phyloP scores from a whole-genome alignment of 768 basidiomycete species.

The Ephemerocybe angulata region DNA sequence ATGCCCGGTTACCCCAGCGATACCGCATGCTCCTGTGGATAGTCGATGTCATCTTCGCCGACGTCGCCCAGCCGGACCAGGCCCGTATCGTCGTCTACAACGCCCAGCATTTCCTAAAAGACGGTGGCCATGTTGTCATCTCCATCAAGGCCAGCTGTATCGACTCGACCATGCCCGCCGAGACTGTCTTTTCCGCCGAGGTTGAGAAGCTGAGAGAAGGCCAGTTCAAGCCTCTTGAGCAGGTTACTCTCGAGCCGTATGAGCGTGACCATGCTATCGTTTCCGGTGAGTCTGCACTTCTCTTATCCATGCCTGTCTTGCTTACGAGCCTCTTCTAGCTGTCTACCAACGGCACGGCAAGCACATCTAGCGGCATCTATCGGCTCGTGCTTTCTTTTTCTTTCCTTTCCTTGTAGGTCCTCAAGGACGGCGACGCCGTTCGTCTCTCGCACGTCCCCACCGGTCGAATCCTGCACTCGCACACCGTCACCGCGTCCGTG shows the following conservation, averaged over 20 bases:
- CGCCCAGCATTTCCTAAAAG: conserved; percentile 2
- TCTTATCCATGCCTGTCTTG: background rate
- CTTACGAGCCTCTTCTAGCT: conserved; percentile 12
- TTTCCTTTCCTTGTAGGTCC: background rate
- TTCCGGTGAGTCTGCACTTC: conserved; percentile 49
- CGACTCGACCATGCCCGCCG: conserved; percentile 91
- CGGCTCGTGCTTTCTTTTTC: background rate
- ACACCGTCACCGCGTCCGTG: conserved; percentile 81
- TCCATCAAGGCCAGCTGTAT: conserved; percentile 99
- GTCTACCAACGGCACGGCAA: conserved; percentile 23
- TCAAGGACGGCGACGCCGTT: no score
- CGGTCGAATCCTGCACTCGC: conserved; percentile 89
- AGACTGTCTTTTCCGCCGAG: conserved; percentile 85
- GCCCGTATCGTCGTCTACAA: conserved; percentile 82
- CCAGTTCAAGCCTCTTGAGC: conserved; percentile 91
- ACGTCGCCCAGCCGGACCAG: conserved; percentile 98
- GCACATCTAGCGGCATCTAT: conserved; percentile 9
- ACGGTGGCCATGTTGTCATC: conserved; percentile 88
- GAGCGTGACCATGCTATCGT: conserved; percentile 92
- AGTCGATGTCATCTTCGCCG: conserved; percentile 97
- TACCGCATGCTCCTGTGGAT: conserved; percentile 96
- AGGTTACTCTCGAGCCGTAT: conserved; percentile 92
- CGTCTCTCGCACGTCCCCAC: conserved; percentile 82
- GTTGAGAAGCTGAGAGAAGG: conserved; percentile 73
- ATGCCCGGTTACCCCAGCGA: conserved; percentile 93